Conservation (phyloP, 768 basidiomycete genomes). For the Dacryopinax primogenitus region DNA sequence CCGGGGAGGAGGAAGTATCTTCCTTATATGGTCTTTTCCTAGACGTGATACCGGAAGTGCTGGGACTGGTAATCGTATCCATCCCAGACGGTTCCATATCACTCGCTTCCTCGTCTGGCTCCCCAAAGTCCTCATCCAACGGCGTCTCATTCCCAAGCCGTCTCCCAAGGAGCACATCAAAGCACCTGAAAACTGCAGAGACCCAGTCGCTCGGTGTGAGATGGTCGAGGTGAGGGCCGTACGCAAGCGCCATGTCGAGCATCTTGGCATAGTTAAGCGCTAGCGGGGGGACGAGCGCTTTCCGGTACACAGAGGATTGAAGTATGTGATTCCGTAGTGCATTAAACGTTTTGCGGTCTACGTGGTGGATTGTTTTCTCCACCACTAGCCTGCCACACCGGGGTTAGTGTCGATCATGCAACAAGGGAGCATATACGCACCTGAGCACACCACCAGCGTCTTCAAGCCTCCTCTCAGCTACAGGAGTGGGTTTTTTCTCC, state of each 20-base stretch:
- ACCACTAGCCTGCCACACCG: constrained; percentile 34
- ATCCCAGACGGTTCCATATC: constrained; percentile 25
- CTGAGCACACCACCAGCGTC: constrained; percentile 57
- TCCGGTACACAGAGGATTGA: constrained; percentile 43
- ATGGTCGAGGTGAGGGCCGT: constrained; percentile 66
- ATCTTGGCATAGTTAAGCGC: constrained; percentile 74
- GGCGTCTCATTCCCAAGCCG: constrained; percentile 23
- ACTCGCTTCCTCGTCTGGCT: constrained; percentile 19
- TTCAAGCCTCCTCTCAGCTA: constrained; percentile 46
- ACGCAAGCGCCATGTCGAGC: constrained; percentile 49
- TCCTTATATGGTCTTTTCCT: constrained; percentile 13
- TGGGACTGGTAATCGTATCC: constrained; percentile 27
- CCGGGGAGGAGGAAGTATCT: constrained; percentile 11
- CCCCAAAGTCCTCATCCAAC: constrained; percentile 22
- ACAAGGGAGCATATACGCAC: constrained; percentile 24
- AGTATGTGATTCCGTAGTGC: constrained; percentile 52
- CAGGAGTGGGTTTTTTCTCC: constrained; percentile 30
- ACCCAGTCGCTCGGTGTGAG: constrained; percentile 55
- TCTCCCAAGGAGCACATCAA: constrained; percentile 66
- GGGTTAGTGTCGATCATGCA: background rate
- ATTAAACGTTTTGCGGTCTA: constrained; percentile 44
- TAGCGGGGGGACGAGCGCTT: constrained; percentile 45
- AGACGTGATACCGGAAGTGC: too few species aligned
- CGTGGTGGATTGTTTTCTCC: constrained; percentile 43
- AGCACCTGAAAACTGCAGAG: constrained; percentile 50